These are phyloP conservation scores for Amylocystis lapponica DNA, from an alignment of 768 basidiomycete genomes.

Conservation along the genomic window DNA sequence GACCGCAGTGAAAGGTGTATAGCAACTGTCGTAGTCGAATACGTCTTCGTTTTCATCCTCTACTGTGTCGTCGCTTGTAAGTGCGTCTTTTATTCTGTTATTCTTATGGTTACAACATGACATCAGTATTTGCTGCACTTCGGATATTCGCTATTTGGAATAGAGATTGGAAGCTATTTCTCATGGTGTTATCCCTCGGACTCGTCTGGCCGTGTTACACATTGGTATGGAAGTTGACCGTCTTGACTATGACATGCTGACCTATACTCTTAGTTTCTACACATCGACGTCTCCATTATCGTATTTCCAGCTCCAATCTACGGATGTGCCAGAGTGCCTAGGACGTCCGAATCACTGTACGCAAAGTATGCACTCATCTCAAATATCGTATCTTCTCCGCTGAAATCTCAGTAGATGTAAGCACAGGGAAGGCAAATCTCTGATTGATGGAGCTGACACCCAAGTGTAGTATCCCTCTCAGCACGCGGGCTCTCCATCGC, in stretches of 20 bases:
- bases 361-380: not conserved
- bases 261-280: not conserved
- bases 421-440: not conserved
- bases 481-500: conserved; percentile 5
- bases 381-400: too few relatives aligned
- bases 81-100: not conserved
- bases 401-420: too few relatives aligned
- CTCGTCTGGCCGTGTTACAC: not conserved
- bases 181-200: not conserved
- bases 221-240: not conserved
- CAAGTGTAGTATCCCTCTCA: not conserved
- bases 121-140: not conserved
- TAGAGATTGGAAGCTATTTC: not conserved
- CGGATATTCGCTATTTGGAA: not conserved
- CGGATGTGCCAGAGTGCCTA: not conserved
- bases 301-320: not conserved
- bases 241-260: not conserved
- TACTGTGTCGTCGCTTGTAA: not conserved
- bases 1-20: too few relatives aligned
- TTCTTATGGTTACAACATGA: too few relatives aligned
- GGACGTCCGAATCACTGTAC: not conserved
- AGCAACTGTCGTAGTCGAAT: too few relatives aligned
- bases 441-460: not conserved
- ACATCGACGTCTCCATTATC: not conserved
- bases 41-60: too few relatives aligned